Conservation (phyloP, 2,329 filamentous ascomycete genomes). For the Sporothrix inflata region DNA sequence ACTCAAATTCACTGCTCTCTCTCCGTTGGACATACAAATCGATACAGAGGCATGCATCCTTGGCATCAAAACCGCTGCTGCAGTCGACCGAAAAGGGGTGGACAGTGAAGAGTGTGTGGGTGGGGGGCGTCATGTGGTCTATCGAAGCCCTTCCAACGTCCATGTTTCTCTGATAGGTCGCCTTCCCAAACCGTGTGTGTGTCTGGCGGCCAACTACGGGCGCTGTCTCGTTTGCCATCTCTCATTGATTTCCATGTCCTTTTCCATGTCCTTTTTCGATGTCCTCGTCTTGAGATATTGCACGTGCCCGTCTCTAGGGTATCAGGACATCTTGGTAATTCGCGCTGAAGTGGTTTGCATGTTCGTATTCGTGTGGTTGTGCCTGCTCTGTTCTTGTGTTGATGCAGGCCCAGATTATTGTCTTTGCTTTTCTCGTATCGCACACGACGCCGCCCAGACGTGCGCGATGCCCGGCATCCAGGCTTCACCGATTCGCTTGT, state of each 20-base stretch:
- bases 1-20: background rate
- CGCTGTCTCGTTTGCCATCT: too few relatives aligned
- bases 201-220: too few relatives aligned
- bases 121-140: background rate
- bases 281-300: too few relatives aligned
- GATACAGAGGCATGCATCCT: background rate
- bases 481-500: too few relatives aligned
- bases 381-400: background rate
- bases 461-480: too few relatives aligned
- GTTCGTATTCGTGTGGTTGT: background rate
- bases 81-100: background rate
- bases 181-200: background rate
- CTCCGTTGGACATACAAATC: background rate
- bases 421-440: background rate
- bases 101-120: background rate
- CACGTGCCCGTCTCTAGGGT: too few relatives aligned
- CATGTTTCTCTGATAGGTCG: background rate
- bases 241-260: too few relatives aligned
- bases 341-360: too few relatives aligned
- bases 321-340: too few relatives aligned
- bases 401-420: background rate
- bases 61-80: background rate
- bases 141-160: background rate
- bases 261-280: too few relatives aligned
- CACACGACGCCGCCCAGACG: background rate